Evolutionary conservation across 169 alveolate species (phyloP).

Genomic region (Cyclospora cayetanensis): DNA sequence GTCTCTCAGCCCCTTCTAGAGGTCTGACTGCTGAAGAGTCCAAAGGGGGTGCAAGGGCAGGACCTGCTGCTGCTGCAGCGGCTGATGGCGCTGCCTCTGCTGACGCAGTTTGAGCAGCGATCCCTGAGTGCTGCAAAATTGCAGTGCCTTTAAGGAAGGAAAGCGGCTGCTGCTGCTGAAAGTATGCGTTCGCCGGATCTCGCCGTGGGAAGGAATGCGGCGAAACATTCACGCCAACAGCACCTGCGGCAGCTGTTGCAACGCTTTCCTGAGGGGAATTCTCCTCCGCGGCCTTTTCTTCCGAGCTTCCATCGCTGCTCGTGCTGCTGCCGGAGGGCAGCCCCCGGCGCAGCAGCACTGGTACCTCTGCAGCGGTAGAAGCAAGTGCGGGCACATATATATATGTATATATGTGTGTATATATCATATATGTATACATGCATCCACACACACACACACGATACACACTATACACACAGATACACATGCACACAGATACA

Average conservation of each 20-base stretch:
- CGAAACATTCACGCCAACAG: not conserved
- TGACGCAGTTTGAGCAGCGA: not conserved
- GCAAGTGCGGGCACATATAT: not conserved
- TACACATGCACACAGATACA: too few species aligned
- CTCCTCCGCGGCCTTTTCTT: not conserved
- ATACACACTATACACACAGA: too few species aligned
- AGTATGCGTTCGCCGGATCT: not conserved
- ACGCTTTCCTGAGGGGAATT: not conserved
- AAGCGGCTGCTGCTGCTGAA: not conserved
- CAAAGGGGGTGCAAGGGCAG: not conserved
- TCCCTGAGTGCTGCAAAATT: not conserved
- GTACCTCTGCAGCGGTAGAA: not conserved
- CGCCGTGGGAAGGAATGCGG: not conserved
- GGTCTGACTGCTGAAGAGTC: not conserved
- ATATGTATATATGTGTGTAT: too few species aligned
- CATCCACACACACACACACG: too few species aligned
- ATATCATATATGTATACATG: too few species aligned
- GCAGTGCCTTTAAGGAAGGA: not conserved
- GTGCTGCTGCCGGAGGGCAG: not conserved
- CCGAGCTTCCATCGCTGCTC: not conserved
- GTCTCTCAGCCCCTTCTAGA: not conserved
- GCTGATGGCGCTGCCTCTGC: not conserved
- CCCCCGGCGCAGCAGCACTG: constrained; percentile 22
- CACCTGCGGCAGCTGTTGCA: not conserved
- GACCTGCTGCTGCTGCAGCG: not conserved